Evolutionary conservation across 2,329 filamentous ascomycete genomes (phyloP).

Genomic region (Myriosclerotinia duriaeana): DNA sequence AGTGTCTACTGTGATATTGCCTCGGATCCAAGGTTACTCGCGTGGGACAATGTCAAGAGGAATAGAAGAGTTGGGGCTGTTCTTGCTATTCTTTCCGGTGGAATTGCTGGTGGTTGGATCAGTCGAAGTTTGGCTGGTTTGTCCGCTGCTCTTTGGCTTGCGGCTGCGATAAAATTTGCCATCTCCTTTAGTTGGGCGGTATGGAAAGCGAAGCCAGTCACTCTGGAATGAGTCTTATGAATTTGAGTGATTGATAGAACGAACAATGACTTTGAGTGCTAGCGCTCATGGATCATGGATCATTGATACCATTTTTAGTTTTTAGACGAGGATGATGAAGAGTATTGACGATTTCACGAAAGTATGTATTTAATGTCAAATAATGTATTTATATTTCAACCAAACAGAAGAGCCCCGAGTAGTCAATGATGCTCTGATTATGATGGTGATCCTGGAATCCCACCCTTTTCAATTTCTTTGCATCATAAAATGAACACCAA

Average conservation of each 20-base stretch:
- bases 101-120: constrained; percentile 54
- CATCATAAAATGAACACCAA: too few species aligned
- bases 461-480: too few species aligned
- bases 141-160: constrained; percentile 50
- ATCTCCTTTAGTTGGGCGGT: constrained; percentile 59
- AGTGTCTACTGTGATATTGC: constrained; percentile 81
- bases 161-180: constrained; percentile 50
- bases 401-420: neutral
- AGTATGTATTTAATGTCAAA: neutral
- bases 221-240: neutral
- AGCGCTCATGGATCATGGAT: too few species aligned
- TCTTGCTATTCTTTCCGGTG: constrained; percentile 52
- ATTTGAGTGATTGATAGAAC: neutral
- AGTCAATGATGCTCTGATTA: neutral
- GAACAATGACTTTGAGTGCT: neutral
- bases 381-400: neutral
- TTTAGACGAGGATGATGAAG: neutral
- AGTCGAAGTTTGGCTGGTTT: constrained; percentile 53
- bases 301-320: neutral
- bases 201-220: constrained; percentile 49
- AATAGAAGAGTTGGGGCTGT: constrained; percentile 54
- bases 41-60: constrained; percentile 50
- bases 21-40: constrained; percentile 58
- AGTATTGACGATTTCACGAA: neutral
- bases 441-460: neutral